Evolutionary conservation across 257 asterid genomes (phyloP).

Genomic region (Fraxinus pennsylvanica): DNA sequence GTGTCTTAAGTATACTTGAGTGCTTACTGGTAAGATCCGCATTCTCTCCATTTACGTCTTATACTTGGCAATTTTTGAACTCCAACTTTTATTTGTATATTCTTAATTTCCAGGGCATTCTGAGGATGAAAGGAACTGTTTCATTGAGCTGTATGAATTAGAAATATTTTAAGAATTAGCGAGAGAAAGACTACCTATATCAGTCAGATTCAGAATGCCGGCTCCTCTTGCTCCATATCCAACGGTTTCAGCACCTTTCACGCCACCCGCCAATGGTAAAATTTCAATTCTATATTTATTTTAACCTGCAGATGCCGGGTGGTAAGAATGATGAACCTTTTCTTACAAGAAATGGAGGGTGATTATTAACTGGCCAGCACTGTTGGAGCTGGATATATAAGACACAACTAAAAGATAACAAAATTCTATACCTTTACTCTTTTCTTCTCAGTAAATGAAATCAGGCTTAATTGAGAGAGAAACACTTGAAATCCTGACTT

Average conservation of each 20-base stretch:
- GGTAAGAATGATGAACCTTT: conserved; percentile 24
- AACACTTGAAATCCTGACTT: no score
- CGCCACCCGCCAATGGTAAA: conserved; percentile 42
- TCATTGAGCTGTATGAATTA: conserved; percentile 23
- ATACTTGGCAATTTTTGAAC: neutral
- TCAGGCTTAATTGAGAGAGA: no score
- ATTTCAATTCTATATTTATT: neutral
- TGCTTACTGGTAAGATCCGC: conserved; percentile 15
- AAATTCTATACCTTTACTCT: neutral
- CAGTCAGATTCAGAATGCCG: conserved; percentile 40
- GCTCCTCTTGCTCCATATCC: conserved; percentile 61
- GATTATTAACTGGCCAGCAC: no score
- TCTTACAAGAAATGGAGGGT: no score
- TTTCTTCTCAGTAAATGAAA: neutral
- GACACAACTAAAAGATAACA: no score
- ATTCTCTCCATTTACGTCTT: neutral
- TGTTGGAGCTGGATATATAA: no score
- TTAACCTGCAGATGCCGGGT: conserved; percentile 26
- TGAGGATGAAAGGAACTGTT: conserved; percentile 22
- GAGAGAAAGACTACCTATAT: conserved; percentile 16
- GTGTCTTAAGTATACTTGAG: neutral
- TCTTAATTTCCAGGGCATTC: conserved; percentile 29
- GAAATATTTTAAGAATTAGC: conserved; percentile 24
- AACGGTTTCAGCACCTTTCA: conserved; percentile 35
- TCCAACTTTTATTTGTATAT: neutral